A percentile compares a stretch with the other conserved stretches of the same genome.
These are phyloP conservation scores for Calonectria hawksworthii DNA, from an alignment of 2,329 filamentous ascomycete genomes.

Conservation along the genomic window DNA sequence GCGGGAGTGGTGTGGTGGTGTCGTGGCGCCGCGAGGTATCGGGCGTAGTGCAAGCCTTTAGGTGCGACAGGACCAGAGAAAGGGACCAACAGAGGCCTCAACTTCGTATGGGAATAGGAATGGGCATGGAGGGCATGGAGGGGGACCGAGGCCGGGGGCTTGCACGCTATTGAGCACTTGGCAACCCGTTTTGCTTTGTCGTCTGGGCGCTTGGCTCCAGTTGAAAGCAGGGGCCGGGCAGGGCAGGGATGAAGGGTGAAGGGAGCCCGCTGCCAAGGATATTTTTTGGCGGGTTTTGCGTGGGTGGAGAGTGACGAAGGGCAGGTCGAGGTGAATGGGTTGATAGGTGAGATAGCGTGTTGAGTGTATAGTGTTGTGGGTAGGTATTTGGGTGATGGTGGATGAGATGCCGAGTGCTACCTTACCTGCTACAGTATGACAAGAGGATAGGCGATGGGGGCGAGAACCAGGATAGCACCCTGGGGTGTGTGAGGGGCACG, in stretches of 20 bases:
- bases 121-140: slow-evolving; percentile 17
- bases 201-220: slow-evolving; percentile 42
- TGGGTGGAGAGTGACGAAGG: neutral
- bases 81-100: slow-evolving; percentile 28
- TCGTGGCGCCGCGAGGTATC: slow-evolving; percentile 32
- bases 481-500: slow-evolving; percentile 18
- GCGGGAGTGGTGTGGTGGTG: slow-evolving; percentile 39
- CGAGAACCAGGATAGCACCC: slow-evolving; percentile 14
- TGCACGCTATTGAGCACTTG: slow-evolving; percentile 20
- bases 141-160: slow-evolving; percentile 33
- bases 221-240: slow-evolving; percentile 37
- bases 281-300: slow-evolving; percentile 28
- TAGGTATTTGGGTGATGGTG: neutral
- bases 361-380: slow-evolving; percentile 1
- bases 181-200: slow-evolving; percentile 42
- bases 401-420: slow-evolving; percentile 7
- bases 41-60: slow-evolving; percentile 35
- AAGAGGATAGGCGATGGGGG: neutral
- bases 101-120: slow-evolving; percentile 19
- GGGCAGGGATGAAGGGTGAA: slow-evolving; percentile 36
- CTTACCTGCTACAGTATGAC: slow-evolving; percentile 16
- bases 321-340: slow-evolving; percentile 11
- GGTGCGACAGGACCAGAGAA: slow-evolving; percentile 23
- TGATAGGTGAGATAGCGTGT: neutral
- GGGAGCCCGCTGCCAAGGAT: slow-evolving; percentile 38